These are phyloP conservation scores for Fusarium sp. DNA, from an alignment of 2,329 filamentous ascomycete genomes.

Conservation along the genomic window DNA sequence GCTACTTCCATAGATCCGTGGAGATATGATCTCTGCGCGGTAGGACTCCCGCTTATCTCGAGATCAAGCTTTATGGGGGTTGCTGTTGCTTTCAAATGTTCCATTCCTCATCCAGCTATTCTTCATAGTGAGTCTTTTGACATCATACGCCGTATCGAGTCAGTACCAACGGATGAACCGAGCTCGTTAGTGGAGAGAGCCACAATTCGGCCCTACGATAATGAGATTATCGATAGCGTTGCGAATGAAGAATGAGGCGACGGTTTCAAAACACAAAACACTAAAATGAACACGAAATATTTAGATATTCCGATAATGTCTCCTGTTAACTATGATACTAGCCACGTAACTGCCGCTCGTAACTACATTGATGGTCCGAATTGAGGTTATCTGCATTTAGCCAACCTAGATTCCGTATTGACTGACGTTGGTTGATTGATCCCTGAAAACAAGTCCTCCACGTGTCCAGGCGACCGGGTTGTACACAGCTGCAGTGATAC, in stretches of 20 bases:
- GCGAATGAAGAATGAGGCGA: constrained; percentile 5
- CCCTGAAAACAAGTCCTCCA: constrained; percentile 38
- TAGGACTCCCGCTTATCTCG: no score
- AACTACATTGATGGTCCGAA: not conserved
- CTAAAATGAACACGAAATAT: no score
- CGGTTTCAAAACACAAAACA: not conserved
- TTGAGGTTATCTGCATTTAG: constrained; percentile 1
- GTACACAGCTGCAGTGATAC: constrained; percentile 33
- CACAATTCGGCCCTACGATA: constrained; percentile 8
- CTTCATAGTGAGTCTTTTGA: constrained; percentile 5
- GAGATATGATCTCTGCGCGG: not conserved
- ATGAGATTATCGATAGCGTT: not conserved
- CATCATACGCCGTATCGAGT: constrained; percentile 21
- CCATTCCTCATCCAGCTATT: constrained; percentile 4
- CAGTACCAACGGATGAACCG: constrained; percentile 2
- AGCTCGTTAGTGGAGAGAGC: constrained; percentile 10
- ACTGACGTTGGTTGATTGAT: constrained; percentile 24
- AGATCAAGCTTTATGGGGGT: not conserved
- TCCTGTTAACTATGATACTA: no score
- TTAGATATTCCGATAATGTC: no score
- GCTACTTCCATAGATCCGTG: not conserved
- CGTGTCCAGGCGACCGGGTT: constrained; percentile 38
- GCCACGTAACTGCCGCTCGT: not conserved
- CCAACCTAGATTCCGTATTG: constrained; percentile 23
- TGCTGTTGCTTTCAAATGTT: not conserved